Percentiles rank a stretch among this genome's conserved stretches.
phyloP scores from a whole-genome alignment of 257 asterid species.

The Nicotiana sylvestris region DNA sequence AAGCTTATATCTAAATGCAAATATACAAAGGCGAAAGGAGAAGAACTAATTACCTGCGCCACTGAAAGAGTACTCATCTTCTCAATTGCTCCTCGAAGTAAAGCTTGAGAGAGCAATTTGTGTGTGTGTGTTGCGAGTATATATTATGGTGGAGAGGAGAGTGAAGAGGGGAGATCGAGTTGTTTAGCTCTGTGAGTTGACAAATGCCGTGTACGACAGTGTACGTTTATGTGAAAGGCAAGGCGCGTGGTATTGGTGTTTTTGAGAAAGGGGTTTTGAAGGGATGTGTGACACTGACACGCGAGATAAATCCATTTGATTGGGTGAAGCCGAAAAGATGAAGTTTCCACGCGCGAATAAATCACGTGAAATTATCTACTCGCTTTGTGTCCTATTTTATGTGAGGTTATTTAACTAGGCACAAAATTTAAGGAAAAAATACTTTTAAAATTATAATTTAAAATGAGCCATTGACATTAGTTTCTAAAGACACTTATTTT shows the following conservation, averaged over 20 bases:
- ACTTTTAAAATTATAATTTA: too few species aligned
- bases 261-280: not conserved
- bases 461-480: too few species aligned
- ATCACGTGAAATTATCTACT: not conserved
- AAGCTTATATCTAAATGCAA: not conserved
- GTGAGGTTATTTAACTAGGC: too few species aligned
- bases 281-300: not conserved
- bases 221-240: not conserved
- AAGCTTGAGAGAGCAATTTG: conserved; percentile 7
- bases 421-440: too few species aligned
- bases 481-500: too few species aligned
- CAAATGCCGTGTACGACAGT: not conserved
- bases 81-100: not conserved
- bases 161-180: not conserved
- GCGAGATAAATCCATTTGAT: not conserved
- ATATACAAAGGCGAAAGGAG: not conserved
- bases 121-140: not conserved
- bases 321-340: not conserved
- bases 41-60: conserved; percentile 27
- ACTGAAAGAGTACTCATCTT: conserved; percentile 33
- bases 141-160: not conserved
- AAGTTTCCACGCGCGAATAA: not conserved
- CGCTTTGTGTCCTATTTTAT: too few species aligned
- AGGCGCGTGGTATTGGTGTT: not conserved
- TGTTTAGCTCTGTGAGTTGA: not conserved